Conservation (phyloP, 73 alveolate genomes). For the Paramecium biaurelia region DNA sequence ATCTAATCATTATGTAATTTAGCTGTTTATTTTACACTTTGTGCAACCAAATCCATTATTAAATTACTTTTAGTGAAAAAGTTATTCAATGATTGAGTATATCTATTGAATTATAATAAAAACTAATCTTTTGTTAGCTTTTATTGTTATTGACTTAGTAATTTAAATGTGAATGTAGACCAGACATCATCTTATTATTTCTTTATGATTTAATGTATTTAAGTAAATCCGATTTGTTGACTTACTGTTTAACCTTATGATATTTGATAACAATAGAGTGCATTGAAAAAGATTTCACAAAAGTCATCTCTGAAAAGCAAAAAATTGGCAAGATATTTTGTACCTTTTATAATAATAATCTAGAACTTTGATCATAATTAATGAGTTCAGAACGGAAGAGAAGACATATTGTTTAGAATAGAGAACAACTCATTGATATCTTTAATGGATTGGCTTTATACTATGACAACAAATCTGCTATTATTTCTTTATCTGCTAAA, state of each 20-base stretch:
- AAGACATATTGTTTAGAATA: background rate
- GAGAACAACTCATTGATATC: conserved; percentile 36
- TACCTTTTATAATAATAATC: background rate
- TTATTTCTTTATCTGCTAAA: background rate
- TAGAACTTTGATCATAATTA: background rate
- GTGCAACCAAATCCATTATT: conserved; percentile 31
- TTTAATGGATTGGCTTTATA: background rate
- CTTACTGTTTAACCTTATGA: conserved; percentile 13
- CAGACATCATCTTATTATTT: conserved; percentile 16
- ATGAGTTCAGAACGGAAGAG: conserved; percentile 1
- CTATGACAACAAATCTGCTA: background rate
- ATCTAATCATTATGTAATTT: conserved; percentile 33
- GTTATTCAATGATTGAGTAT: background rate
- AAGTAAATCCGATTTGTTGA: background rate
- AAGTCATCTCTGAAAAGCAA: conserved; percentile 42
- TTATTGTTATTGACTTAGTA: background rate
- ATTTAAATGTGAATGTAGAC: conserved; percentile 14
- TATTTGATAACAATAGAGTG: conserved; percentile 1
- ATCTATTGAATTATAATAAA: background rate
- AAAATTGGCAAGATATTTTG: conserved; percentile 40
- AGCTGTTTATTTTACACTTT: conserved; percentile 4
- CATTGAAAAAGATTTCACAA: conserved; percentile 7
- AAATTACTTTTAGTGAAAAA: conserved; percentile 3
- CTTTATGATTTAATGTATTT: background rate
- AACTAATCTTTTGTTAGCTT: background rate